Percentiles rank a stretch among this genome's conserved stretches.
phyloP scores from a whole-genome alignment of 768 basidiomycete species.

The Mycena kentingensis region DNA sequence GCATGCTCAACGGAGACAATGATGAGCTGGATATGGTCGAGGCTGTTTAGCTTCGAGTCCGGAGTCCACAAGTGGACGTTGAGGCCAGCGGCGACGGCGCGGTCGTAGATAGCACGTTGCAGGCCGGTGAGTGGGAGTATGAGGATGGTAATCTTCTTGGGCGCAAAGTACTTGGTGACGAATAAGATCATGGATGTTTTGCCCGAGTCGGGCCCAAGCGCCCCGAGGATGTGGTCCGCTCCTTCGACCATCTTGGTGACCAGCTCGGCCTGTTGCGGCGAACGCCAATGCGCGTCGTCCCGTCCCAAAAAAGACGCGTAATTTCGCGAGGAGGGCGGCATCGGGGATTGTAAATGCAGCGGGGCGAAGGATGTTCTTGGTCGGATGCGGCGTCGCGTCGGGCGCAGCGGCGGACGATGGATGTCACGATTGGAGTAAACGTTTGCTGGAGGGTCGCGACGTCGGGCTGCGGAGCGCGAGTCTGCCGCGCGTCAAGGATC shows the following conservation, averaged over 20 bases:
- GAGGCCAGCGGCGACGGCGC: neutral
- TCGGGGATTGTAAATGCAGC: neutral
- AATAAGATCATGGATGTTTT: constrained; percentile 3
- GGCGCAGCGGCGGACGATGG: neutral
- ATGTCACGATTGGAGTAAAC: neutral
- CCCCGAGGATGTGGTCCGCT: neutral
- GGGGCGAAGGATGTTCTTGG: neutral
- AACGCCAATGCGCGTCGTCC: neutral
- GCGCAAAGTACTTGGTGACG: neutral
- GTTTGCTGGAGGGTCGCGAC: neutral
- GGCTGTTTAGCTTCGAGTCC: neutral
- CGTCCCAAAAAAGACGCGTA: neutral
- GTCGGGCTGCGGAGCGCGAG: neutral
- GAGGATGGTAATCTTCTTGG: neutral
- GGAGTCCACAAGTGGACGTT: neutral
- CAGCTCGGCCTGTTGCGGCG: constrained; percentile 1
- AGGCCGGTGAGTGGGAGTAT: constrained; percentile 5
- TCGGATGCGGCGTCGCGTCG: neutral
- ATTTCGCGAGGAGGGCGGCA: neutral
- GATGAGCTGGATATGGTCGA: neutral
- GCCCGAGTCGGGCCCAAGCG: constrained; percentile 3
- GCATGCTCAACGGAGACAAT: constrained; percentile 1
- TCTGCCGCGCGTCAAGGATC: neutral
- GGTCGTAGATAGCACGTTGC: neutral
- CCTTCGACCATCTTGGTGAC: neutral